Conservation (phyloP, 495 filamentous ascomycete genomes). For the Massariosphaeria phaeospora region DNA sequence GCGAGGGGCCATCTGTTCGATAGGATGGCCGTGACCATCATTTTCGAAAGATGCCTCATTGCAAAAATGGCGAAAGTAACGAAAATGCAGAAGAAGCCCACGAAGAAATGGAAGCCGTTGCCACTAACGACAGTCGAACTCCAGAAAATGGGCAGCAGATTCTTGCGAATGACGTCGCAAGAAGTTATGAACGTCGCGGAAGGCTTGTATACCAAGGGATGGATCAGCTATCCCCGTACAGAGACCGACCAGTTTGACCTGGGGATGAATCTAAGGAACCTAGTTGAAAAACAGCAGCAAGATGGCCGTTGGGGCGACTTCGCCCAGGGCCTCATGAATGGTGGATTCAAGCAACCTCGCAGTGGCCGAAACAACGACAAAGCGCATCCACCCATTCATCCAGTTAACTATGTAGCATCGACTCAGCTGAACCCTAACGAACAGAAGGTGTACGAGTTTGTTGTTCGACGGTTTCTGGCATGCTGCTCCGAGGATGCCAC, state of each 20-base stretch:
- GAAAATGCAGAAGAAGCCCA: constrained; percentile 82
- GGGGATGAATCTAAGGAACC: constrained; percentile 73
- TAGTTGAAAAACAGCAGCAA: constrained; percentile 79
- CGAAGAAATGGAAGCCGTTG: constrained; percentile 88
- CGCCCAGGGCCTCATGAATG: constrained; percentile 70
- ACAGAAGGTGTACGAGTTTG: constrained; percentile 82
- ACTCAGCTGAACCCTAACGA: constrained; percentile 59
- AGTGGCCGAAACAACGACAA: constrained; percentile 87
- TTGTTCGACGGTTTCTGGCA: constrained; percentile 88
- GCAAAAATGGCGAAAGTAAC: constrained; percentile 75
- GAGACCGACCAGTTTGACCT: constrained; percentile 96
- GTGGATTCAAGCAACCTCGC: constrained; percentile 74
- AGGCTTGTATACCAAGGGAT: constrained; percentile 85
- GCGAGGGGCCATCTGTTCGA: constrained; percentile 80
- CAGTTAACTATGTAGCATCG: constrained; percentile 69
- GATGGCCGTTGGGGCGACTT: constrained; percentile 75
- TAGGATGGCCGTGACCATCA: constrained; percentile 68
- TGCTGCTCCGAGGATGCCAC: constrained; percentile 94
- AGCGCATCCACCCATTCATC: constrained; percentile 95
- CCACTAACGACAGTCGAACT: constrained; percentile 96
- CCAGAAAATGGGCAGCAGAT: constrained; percentile 90
- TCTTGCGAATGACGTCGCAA: constrained; percentile 79
- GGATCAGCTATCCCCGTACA: constrained; percentile 94
- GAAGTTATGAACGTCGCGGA: constrained; percentile 85
- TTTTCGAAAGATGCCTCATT: constrained; percentile 77